Percentiles rank a stretch among this genome's conserved stretches.
Conservation (phyloP, 2,329 filamentous ascomycete species). For the Chrysoporthe deuterocubensis region DNA sequence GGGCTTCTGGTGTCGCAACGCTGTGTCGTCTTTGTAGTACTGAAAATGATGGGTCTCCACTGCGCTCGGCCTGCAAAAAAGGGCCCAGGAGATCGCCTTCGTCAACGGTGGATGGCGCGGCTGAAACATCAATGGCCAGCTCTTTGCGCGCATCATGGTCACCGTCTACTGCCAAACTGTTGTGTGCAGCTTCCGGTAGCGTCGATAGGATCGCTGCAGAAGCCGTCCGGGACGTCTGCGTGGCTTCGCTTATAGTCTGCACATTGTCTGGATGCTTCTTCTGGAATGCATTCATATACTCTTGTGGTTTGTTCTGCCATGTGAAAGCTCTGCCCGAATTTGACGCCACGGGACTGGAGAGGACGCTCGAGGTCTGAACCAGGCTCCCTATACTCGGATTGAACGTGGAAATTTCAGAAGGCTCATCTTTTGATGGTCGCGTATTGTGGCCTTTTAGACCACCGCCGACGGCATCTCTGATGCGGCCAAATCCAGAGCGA, state of each 20-base stretch:
- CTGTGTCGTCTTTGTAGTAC: conserved; percentile 68
- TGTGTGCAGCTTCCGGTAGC: conserved; percentile 32
- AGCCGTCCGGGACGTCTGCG: conserved; percentile 23
- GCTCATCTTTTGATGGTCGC: conserved; percentile 63
- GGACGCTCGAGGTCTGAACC: conserved; percentile 40
- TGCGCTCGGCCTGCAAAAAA: conserved; percentile 53
- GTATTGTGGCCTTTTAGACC: conserved; percentile 56
- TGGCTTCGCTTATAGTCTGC: conserved; percentile 28
- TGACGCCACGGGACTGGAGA: conserved; percentile 46
- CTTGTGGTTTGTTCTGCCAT: conserved; percentile 67
- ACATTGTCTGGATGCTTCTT: conserved; percentile 37
- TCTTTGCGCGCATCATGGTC: conserved; percentile 49
- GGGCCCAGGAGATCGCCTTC: conserved; percentile 63
- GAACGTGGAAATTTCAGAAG: conserved; percentile 41
- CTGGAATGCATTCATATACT: conserved; percentile 53
- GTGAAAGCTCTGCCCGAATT: conserved; percentile 55
- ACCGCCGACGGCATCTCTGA: conserved; percentile 81
- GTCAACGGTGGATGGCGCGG: conserved; percentile 61
- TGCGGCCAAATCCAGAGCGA: conserved; percentile 78
- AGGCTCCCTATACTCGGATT: conserved; percentile 42
- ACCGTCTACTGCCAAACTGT: conserved; percentile 20
- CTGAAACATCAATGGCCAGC: conserved; percentile 54
- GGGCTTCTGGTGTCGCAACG: conserved; percentile 43
- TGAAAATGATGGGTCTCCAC: conserved; percentile 46
- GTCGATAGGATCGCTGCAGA: conserved; percentile 18